Conservation (phyloP, 768 basidiomycete species). For the Auricularia sp. region DNA sequence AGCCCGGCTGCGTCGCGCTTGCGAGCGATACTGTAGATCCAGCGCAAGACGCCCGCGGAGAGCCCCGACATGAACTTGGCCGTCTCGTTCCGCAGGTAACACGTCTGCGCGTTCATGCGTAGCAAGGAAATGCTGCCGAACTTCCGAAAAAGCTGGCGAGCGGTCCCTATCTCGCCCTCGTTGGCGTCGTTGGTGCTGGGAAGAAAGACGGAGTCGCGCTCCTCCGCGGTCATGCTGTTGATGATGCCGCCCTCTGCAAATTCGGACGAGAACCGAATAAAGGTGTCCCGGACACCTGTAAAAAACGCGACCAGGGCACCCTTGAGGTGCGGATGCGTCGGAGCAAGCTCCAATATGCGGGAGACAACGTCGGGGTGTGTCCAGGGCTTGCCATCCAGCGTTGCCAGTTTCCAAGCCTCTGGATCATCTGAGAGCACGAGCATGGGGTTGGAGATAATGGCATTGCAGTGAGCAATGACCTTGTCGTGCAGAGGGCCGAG, state of each 20-base stretch:
- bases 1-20: too few relatives aligned
- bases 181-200: constrained; percentile 24
- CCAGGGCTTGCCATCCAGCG: constrained; percentile 17
- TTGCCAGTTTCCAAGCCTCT: constrained; percentile 2
- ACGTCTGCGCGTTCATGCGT: too few relatives aligned
- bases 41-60: too few relatives aligned
- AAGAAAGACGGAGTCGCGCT: constrained; percentile 18
- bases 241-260: constrained; percentile 16
- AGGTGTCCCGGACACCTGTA: constrained; percentile 14
- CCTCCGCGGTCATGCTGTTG: constrained; percentile 10
- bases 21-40: too few relatives aligned
- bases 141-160: not conserved
- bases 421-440: constrained; percentile 12
- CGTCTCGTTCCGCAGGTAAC: too few relatives aligned
- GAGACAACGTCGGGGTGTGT: constrained; percentile 3
- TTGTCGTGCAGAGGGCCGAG: constrained; percentile 18
- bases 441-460: constrained; percentile 13
- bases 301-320: constrained; percentile 15
- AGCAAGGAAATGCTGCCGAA: too few relatives aligned
- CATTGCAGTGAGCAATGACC: constrained; percentile 10
- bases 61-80: too few relatives aligned
- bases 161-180: constrained; percentile 20
- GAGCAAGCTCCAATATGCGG: not conserved
- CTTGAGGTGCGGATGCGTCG: constrained; percentile 34
- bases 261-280: constrained; percentile 20